phyloP scores from a whole-genome alignment of 345 rosid species.

The Cardamine chenopodiifolia region DNA sequence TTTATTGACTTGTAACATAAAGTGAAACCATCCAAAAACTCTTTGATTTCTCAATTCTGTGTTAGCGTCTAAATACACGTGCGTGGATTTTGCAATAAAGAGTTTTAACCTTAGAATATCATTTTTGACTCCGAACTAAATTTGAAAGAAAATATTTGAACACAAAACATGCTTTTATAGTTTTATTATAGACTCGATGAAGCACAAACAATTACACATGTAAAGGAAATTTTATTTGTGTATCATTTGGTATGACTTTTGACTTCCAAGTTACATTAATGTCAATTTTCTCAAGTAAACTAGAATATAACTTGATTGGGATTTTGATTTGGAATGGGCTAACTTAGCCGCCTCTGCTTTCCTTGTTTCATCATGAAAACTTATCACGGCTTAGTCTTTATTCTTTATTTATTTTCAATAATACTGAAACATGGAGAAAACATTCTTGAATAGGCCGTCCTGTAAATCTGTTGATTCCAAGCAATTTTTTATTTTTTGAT shows the following conservation, averaged over 20 bases:
- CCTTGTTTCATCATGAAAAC: background rate
- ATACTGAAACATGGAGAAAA: background rate
- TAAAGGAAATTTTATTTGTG: background rate
- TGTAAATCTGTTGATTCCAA: background rate
- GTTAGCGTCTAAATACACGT: no score
- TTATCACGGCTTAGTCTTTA: background rate
- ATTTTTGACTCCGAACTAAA: no score
- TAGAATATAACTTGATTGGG: background rate
- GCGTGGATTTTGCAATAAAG: no score
- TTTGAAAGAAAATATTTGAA: no score
- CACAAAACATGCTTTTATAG: no score
- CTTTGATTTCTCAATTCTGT: no score
- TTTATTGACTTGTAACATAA: background rate
- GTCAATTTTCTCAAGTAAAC: background rate
- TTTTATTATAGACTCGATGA: background rate
- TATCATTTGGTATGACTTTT: slow-evolving; percentile 9
- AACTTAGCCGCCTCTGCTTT: slow-evolving; percentile 31
- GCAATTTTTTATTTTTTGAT: background rate
- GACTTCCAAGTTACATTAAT: background rate
- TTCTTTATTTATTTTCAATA: background rate
- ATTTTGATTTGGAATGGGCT: background rate
- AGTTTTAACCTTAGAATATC: no score
- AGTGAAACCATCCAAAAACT: no score
- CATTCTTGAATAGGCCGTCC: background rate
- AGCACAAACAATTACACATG: background rate